Evolutionary conservation across 139 green algal species (phyloP), one percentile per base, ranked within the genome.

Genomic region (Nannochloris sp.): DNA sequence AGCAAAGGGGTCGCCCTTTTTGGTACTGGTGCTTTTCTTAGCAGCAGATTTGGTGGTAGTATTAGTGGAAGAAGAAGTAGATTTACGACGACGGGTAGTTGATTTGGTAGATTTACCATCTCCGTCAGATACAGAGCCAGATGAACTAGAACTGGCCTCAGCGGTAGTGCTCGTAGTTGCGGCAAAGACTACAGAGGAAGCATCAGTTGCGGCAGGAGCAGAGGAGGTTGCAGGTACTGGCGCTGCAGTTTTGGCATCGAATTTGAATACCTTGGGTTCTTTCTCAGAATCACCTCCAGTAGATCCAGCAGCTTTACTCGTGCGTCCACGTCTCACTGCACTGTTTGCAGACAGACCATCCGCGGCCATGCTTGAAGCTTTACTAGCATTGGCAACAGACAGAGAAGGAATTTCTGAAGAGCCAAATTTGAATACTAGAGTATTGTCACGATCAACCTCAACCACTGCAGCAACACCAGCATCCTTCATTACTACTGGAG

Each of bases 381-480:
- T 39, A 36, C 9, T 19, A 59, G 9, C 9, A 12, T 59, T 59
- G 48, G 9, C 12, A 9, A 59, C 9, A 12, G 48, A 19, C 30
- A 12, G 9, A 36, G 48, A 36, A 34, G 48, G 12, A 9, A 23
- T 36, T 12, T 9, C 48, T 27, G 9, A 19, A 27, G 31, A 59
- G 6, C 55, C 24, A 45, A 63, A 63, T 42, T 63, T 44, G 24
- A 63, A 63, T 23, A 47, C 27, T 15, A 63, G 24, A 42, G 55
- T 63, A 32, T 36, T 10, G 37, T 61, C 61, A n/a, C 10, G 19
- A 19, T 15, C 39, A 30, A 14, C 24, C n/a, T 60, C 38, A 23
- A 61, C 61, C 39, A 60, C 61, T 23, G 59, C 59, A 15, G 36
- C 29, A 4, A 66, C 59, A 48, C 34, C 59, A 23, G 10, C 27